These are phyloP conservation scores for Cicer bijugum DNA, from an alignment of 306 rosid genomes.

Conservation along the genomic window DNA sequence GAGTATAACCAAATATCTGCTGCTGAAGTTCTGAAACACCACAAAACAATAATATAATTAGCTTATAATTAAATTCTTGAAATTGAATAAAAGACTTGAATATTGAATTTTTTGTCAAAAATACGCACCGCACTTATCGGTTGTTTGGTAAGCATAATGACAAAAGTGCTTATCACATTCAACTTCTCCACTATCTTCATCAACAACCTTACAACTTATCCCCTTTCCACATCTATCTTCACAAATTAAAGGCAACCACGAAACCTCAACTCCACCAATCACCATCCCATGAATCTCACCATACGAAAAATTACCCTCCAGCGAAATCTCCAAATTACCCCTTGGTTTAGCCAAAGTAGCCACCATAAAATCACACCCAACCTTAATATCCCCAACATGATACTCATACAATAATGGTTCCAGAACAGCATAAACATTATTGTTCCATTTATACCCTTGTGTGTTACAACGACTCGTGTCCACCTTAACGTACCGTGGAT, in stretches of 20 bases:
- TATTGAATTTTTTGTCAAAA: neutral
- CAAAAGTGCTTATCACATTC: slow-evolving; percentile 33
- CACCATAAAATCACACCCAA: slow-evolving; percentile 41
- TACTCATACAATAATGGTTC: neutral
- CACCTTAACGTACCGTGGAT: slow-evolving; percentile 29
- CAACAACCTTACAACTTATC: neutral
- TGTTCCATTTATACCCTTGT: neutral
- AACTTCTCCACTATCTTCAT: slow-evolving; percentile 34
- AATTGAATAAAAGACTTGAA: neutral
- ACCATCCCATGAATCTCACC: slow-evolving; percentile 5
- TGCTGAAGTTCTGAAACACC: slow-evolving; percentile 17
- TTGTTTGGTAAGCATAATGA: slow-evolving; percentile 46
- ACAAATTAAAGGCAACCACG: slow-evolving; percentile 41
- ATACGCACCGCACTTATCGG: slow-evolving; percentile 37
- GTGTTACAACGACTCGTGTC: neutral
- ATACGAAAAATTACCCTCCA: neutral
- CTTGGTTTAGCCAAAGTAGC: neutral
- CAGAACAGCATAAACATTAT: slow-evolving; percentile 29
- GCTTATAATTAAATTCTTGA: neutral
- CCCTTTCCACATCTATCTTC: slow-evolving; percentile 35
- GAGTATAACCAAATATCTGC: slow-evolving; percentile 9
- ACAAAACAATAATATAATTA: neutral
- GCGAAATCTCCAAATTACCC: neutral
- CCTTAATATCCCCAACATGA: slow-evolving; percentile 14
- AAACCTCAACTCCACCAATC: slow-evolving; percentile 18